Conservation (phyloP, 306 rosid species). For the Fagus crenata region DNA sequence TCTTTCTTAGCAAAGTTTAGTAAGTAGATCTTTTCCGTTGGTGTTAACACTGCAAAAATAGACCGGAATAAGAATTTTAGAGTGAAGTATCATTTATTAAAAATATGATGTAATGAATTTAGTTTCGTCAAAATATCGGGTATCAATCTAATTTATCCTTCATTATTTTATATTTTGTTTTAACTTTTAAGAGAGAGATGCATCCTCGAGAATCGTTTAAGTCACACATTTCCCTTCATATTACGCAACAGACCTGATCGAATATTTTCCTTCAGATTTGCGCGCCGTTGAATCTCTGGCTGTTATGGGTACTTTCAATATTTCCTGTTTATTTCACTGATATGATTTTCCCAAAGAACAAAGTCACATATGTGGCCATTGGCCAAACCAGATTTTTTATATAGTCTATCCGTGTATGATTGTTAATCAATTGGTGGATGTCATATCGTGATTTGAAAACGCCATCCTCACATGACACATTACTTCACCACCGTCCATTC, state of each 20-base stretch:
- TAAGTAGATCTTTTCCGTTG: too few species aligned
- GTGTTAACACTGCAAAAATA: too few species aligned
- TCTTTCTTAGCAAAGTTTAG: too few species aligned
- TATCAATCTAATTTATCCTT: too few species aligned
- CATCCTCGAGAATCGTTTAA: slow-evolving; percentile 1
- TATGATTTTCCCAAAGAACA: neutral
- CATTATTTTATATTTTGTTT: too few species aligned
- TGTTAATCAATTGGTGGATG: neutral
- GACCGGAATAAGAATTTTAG: too few species aligned
- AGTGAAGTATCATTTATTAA: too few species aligned
- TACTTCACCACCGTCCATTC: neutral
- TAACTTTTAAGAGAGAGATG: slow-evolving; percentile 1
- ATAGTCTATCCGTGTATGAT: too few species aligned
- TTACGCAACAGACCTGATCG: slow-evolving; percentile 19
- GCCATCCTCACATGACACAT: neutral
- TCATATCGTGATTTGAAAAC: neutral
- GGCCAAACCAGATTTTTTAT: too few species aligned
- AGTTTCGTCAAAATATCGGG: too few species aligned
- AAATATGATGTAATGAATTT: too few species aligned
- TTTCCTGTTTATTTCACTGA: neutral
- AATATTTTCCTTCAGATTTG: neutral
- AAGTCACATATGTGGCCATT: neutral
- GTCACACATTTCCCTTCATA: neutral
- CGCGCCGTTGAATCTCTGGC: neutral
- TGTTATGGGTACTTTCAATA: neutral